A percentile compares a stretch with the other conserved stretches of the same genome.
These are phyloP conservation scores for Omphalotus olearius DNA, from an alignment of 1,284 basidiomycete genomes.

Conservation along the genomic window DNA sequence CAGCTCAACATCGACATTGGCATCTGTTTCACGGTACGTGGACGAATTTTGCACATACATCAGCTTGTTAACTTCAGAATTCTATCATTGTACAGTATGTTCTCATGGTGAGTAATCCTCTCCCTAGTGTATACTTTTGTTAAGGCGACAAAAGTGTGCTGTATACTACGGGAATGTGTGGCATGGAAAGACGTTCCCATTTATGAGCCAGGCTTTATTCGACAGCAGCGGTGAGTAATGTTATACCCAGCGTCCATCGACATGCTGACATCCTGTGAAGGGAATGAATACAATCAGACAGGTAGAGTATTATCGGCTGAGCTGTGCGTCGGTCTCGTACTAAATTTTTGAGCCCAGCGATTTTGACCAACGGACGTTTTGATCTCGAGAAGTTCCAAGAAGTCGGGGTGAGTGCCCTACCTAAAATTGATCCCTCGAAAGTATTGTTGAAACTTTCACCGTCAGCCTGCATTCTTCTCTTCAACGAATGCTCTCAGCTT, in stretches of 20 bases:
- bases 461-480: conserved; percentile 16
- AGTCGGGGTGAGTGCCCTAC: conserved; percentile 12
- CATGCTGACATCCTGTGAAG: no score
- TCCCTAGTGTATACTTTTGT: background rate
- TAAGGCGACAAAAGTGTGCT: background rate
- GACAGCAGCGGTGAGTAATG: conserved; percentile 5
- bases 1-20: conserved; percentile 13
- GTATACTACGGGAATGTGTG: conserved; percentile 19
- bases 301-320: no score
- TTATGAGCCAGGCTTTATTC: conserved; percentile 16
- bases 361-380: conserved; percentile 16
- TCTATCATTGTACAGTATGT: conserved; percentile 10
- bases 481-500: conserved; percentile 16
- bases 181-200: conserved; percentile 17
- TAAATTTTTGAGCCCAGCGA: conserved; percentile 5
- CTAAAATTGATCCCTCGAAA: no score
- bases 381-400: conserved; percentile 15
- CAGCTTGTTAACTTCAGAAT: conserved; percentile 1
- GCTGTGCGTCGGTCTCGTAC: no score
- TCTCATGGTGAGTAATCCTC: conserved; percentile 12
- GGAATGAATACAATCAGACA: no score
- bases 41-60: background rate
- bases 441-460: no score
- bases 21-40: conserved; percentile 4
- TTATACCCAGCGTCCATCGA: background rate